These are phyloP conservation scores for Aeschynomene evenia DNA, from an alignment of 306 rosid species.

Conservation along the genomic window DNA sequence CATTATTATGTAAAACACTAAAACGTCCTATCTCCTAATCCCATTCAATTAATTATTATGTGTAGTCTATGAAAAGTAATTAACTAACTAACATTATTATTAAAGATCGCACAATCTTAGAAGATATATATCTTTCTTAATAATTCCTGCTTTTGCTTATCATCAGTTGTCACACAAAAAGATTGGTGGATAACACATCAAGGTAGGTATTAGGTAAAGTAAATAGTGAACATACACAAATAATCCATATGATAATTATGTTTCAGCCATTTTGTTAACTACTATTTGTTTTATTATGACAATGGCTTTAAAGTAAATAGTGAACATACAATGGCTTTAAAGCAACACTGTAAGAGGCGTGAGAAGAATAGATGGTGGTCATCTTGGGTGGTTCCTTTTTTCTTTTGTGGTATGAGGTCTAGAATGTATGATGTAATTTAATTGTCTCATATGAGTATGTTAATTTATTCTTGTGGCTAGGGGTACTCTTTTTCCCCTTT, in stretches of 20 bases:
- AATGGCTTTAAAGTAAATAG: no score
- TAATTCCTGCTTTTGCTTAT: constrained; percentile 16
- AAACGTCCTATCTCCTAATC: constrained; percentile 29
- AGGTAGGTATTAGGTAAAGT: constrained; percentile 6
- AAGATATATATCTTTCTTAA: constrained; percentile 14
- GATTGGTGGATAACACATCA: constrained; percentile 6
- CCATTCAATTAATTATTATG: constrained; percentile 21
- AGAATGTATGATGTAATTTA: no score
- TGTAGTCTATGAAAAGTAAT: constrained; percentile 22
- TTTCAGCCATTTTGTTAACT: constrained; percentile 18
- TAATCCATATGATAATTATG: constrained; percentile 17
- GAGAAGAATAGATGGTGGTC: no score
- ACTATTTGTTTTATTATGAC: background rate
- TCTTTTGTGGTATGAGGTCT: no score
- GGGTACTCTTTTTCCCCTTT: no score
- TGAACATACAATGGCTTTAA: no score
- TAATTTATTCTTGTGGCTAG: no score
- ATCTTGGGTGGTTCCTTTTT: no score
- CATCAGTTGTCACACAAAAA: background rate
- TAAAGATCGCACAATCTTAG: constrained; percentile 28
- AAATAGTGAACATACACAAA: background rate
- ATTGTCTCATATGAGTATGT: no score
- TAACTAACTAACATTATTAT: background rate
- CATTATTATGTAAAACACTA: no score
- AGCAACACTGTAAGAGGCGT: no score